Evolutionary conservation across 805 yeast species (phyloP).

Genomic region (Ogataea henricii): DNA sequence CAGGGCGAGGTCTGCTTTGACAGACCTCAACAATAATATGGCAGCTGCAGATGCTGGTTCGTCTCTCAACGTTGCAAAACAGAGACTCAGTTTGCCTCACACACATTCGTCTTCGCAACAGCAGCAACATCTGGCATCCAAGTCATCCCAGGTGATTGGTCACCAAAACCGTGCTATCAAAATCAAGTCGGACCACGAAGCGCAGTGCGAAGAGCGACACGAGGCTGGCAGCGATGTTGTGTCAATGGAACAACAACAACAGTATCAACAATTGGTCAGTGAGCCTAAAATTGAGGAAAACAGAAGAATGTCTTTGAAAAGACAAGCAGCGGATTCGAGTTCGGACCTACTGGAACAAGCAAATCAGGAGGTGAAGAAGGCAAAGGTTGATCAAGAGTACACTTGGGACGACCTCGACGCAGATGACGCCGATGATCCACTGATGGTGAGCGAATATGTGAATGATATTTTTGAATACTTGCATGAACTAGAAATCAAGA

Average conservation of each 20-base stretch:
- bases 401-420: constrained; percentile 75
- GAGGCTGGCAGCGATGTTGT: not conserved
- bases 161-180: constrained; percentile 16
- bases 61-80: constrained; percentile 12
- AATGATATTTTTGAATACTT: constrained; percentile 82
- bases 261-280: constrained; percentile 3
- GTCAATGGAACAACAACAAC: constrained; percentile 5
- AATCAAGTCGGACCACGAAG: constrained; percentile 17
- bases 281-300: constrained; percentile 31
- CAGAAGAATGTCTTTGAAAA: constrained; percentile 41
- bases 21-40: constrained; percentile 28
- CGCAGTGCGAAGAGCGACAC: constrained; percentile 8
- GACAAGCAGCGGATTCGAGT: constrained; percentile 58
- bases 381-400: constrained; percentile 40
- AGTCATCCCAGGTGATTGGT: constrained; percentile 12
- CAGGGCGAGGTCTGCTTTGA: constrained; percentile 31
- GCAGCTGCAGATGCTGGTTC: constrained; percentile 10
- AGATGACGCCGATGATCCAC: constrained; percentile 68
- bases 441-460: constrained; percentile 94
- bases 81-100: constrained; percentile 21
- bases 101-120: constrained; percentile 13
- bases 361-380: constrained; percentile 34
- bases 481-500: constrained; percentile 67
- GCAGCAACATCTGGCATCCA: constrained; percentile 6
- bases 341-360: constrained; percentile 38